A percentile compares a stretch with the other conserved stretches of the same genome.
phyloP scores from a whole-genome alignment of 1,139 yeast species.

The Debaryomyces sp. region DNA sequence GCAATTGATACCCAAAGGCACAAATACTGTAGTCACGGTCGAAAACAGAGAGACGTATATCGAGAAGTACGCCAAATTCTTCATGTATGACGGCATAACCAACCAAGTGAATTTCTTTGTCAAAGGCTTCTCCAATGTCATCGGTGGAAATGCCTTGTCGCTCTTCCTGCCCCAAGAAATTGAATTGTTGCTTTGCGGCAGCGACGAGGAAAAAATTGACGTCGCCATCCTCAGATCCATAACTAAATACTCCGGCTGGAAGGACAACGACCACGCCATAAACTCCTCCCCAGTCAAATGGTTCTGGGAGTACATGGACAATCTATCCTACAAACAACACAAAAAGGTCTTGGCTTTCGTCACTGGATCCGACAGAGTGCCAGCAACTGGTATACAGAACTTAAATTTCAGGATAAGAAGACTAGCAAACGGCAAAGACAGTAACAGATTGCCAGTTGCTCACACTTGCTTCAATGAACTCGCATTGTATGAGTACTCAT shows the following conservation, averaged over 20 bases:
- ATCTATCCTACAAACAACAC: slow-evolving; percentile 51
- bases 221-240: slow-evolving; percentile 66
- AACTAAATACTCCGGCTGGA: slow-evolving; percentile 73
- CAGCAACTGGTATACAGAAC: slow-evolving; percentile 86
- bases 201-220: slow-evolving; percentile 67
- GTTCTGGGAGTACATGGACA: slow-evolving; percentile 81
- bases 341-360: slow-evolving; percentile 71
- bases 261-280: slow-evolving; percentile 34
- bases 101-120: slow-evolving; percentile 59
- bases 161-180: slow-evolving; percentile 82
- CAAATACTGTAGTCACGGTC: slow-evolving; percentile 50
- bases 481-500: slow-evolving; percentile 67
- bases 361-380: slow-evolving; percentile 89
- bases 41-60: slow-evolving; percentile 64
- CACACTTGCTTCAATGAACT: slow-evolving; percentile 95
- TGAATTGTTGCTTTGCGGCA: slow-evolving; percentile 77
- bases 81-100: slow-evolving; percentile 56
- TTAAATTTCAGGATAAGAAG: slow-evolving; percentile 67
- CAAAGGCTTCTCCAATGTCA: slow-evolving; percentile 72
- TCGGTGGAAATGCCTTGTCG: slow-evolving; percentile 78
- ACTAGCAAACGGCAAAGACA: slow-evolving; percentile 46
- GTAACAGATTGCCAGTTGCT: slow-evolving; percentile 70
- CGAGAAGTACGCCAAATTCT: slow-evolving; percentile 60
- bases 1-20: slow-evolving; percentile 64
- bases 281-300: slow-evolving; percentile 54